A percentile compares a stretch with the other conserved stretches of the same genome.
Conservation (phyloP, 2,329 filamentous ascomycete species). For the Didymella exigua region DNA sequence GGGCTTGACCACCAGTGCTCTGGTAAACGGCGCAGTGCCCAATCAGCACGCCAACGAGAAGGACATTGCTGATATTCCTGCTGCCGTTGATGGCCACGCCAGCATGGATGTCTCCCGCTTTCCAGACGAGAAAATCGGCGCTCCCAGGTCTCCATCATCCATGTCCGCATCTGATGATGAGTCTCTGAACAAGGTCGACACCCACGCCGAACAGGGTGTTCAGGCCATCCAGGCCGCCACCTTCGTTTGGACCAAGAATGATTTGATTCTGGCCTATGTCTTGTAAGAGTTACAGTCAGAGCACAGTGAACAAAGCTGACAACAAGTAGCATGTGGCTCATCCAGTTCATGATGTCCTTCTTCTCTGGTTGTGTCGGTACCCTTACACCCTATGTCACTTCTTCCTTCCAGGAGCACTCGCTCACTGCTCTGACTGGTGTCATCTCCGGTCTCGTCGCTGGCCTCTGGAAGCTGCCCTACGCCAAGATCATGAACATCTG, state of each 20-base stretch:
- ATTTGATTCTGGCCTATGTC: conserved; percentile 37
- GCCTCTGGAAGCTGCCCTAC: conserved; percentile 49
- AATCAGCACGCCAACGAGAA: conserved; percentile 25
- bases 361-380: conserved; percentile 51
- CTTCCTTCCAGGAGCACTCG: conserved; percentile 44
- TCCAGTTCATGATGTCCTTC: conserved; percentile 57
- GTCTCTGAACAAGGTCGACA: conserved; percentile 41
- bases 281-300: conserved; percentile 23
- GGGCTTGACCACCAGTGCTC: conserved; percentile 35
- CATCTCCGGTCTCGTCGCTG: conserved; percentile 47
- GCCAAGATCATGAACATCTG: conserved; percentile 54
- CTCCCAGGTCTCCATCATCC: conserved; percentile 21
- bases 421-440: conserved; percentile 48
- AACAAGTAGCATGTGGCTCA: conserved; percentile 39
- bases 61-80: conserved; percentile 37
- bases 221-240: conserved; percentile 39
- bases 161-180: conserved; percentile 31
- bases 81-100: conserved; percentile 35
- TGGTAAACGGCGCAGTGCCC: conserved; percentile 27
- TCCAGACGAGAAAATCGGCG: conserved; percentile 38
- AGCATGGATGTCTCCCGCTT: conserved; percentile 30
- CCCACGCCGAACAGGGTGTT: conserved; percentile 37
- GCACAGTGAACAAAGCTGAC: conserved; percentile 15
- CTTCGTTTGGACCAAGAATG: conserved; percentile 34
- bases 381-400: conserved; percentile 50